Base-by-base conservation (phyloP, 2,329 filamentous ascomycete species). In the Leptographium lundbergii region DNA sequence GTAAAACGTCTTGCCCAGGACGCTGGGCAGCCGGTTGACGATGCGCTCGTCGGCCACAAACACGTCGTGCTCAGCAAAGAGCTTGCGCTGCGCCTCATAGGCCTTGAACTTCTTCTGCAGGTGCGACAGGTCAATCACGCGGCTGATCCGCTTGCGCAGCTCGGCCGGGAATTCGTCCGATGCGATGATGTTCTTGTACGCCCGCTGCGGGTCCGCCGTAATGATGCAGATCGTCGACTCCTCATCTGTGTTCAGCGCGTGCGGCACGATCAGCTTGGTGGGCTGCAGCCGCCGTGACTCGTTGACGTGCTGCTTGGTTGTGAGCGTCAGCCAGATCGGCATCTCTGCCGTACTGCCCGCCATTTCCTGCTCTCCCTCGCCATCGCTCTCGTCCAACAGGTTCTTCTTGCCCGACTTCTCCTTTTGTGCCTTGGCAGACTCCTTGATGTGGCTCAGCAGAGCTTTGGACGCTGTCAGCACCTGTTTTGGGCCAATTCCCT, bases 41-140 rank as follows among this genome's bases (percentile, higher is more conserved):
- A 99, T 88, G 55, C 94, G 81, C 69, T 96, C 89, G 71, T 99
- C 94, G 57, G 88, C 92, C 60, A 99, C 80, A 76, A 99, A 97
- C 59, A 97, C 76, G 70, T 97, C 94, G 72, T 96, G 90, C 72
- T 96, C 89, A 52, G 84, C 77, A 63, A 87, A 81, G 42, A 99
- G 81, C 72, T 94, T 89, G 64, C 94, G 81, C 72, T 89, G 85
- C 57, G 84, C 84, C 76, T 99, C 94, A 73, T 89, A 99, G 62
- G 88, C 83, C 77, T 88, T 86, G 80, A 88, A 96, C 76, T 94
- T 92, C 66, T 86, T 81, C 69, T 76, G 75, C 63, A 99, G 78
- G 73, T 97, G 95, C 67, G 81, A 80, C 65, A 91, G 76, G 66
- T 91, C 90, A 67, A 97, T 86, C 53, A 99, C 81, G 64, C 85